phyloP scores from a whole-genome alignment of 108 stramenopile species.

The Skeletonema costatum region DNA sequence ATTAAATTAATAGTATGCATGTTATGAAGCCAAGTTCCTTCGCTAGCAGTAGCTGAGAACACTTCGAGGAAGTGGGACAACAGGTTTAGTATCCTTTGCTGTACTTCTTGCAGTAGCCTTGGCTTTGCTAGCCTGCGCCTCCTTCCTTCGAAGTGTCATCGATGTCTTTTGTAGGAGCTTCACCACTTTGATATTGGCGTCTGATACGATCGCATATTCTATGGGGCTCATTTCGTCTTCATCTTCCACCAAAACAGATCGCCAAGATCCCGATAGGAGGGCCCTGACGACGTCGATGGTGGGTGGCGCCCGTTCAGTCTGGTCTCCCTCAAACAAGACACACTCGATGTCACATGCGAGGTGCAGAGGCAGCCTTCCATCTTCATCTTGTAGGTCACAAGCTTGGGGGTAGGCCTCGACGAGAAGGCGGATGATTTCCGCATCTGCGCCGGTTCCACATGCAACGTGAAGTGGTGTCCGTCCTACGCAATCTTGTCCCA shows the following conservation, averaged over 20 bases:
- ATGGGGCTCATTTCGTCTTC: conserved; percentile 19
- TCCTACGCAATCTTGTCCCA: conserved; percentile 52
- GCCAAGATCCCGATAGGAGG: neutral
- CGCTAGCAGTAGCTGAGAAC: neutral
- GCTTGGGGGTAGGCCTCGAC: conserved; percentile 56
- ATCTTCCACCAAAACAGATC: conserved; percentile 17
- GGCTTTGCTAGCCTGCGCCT: neutral
- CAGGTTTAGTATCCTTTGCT: neutral
- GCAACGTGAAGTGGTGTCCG: conserved; percentile 82
- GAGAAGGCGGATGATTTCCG: conserved; percentile 54
- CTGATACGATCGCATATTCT: conserved; percentile 29
- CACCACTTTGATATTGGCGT: conserved; percentile 6
- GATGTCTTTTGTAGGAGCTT: conserved; percentile 15
- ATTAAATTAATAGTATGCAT: too few species aligned
- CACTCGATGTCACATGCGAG: conserved; percentile 43
- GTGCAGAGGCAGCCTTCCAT: conserved; percentile 70
- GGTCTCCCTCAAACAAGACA: conserved; percentile 22
- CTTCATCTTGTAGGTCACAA: conserved; percentile 63
- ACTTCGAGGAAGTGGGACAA: neutral
- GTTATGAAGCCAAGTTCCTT: too few species aligned
- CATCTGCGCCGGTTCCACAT: conserved; percentile 61
- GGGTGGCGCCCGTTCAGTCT: neutral
- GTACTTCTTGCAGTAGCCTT: neutral
- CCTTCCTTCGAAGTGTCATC: neutral
- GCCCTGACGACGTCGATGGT: neutral